Evolutionary conservation across 2,329 filamentous ascomycete genomes (phyloP).

Genomic region (Paecilomyces fulvus): DNA sequence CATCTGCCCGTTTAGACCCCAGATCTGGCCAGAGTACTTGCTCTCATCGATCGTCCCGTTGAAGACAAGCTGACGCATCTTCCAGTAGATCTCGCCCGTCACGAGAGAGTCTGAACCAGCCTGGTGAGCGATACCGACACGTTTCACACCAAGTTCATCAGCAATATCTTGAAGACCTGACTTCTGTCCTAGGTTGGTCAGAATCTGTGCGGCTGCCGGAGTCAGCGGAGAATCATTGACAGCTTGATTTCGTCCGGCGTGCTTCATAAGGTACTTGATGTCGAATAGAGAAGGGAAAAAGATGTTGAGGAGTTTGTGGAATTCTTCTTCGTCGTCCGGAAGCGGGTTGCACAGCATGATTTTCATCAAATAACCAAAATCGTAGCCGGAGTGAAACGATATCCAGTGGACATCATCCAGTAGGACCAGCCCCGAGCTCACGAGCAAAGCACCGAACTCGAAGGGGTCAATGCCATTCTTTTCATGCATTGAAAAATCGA

Average conservation of each 20-base stretch:
- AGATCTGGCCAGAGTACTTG: constrained; percentile 80
- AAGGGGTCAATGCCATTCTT: constrained; percentile 84
- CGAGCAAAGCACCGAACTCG: constrained; percentile 81
- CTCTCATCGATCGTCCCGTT: constrained; percentile 68
- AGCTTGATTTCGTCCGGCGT: constrained; percentile 64
- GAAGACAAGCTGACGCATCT: constrained; percentile 82
- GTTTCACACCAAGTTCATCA: constrained; percentile 83
- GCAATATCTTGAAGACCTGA: constrained; percentile 89
- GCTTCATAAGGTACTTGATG: constrained; percentile 95
- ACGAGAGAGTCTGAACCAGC: constrained; percentile 89
- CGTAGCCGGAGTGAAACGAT: constrained; percentile 94
- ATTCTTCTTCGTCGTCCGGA: constrained; percentile 82
- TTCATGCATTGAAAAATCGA: constrained; percentile 77
- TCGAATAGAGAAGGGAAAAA: constrained; percentile 94
- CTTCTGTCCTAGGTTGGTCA: constrained; percentile 81
- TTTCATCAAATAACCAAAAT: constrained; percentile 96
- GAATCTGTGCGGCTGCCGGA: constrained; percentile 59
- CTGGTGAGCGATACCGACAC: constrained; percentile 80
- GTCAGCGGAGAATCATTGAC: constrained; percentile 57
- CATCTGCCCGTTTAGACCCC: constrained; percentile 74
- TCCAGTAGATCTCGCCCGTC: constrained; percentile 91
- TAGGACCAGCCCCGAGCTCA: constrained; percentile 84
- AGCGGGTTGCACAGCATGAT: constrained; percentile 75
- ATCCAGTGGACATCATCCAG: constrained; percentile 89
- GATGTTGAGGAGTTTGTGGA: constrained; percentile 77